Base-by-base conservation (phyloP, 179 eudicot species). In the Silene coronaria region DNA sequence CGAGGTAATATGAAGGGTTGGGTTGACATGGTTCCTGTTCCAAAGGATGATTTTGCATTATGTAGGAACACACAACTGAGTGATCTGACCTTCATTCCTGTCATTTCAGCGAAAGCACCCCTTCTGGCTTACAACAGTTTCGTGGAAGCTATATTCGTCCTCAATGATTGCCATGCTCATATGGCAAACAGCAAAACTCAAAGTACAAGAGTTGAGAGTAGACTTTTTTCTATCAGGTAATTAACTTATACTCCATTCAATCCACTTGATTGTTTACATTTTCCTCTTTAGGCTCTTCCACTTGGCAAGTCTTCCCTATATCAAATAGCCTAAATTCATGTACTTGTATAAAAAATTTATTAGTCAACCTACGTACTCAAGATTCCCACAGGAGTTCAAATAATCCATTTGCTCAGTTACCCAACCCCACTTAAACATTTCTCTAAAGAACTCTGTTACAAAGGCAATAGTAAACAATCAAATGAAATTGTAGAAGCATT, bases 121-220 rank as follows among this genome's bases (percentile, higher is more conserved):
- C 97, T 95, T 85, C 82, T 95, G 70, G 97, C 99, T 75, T 95
- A 95, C 86, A 95, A 95, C 79, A 89, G 99, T 80, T 95, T 95
- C 70, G 97, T 95, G 71, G 99, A 95, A 86, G 90, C 99, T 23
- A 83, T 95, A 51, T 95, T 89, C 82, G 97, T 93, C 74, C 87
- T 95, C 78, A 95, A 95, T 80, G 96, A 89, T 74, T 92, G 92
- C 78, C 87, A 86, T 77, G 83, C 85, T 45, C 92, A 89, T 63
- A 85, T 78, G 53, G 96, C 93, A 69, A 88, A 84, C 68, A 84
- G 85, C 74, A 91, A 82, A 64, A 80, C 89, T 66, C 88, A 88
- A 75, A 83, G 70, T 67, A 81, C 91, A 21, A 85, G 73, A 76
- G 83, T 70, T 51, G 97, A 91, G 77, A 84, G 61, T 75, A 80